These are phyloP conservation scores for Paxillus involutus DNA, from an alignment of 768 basidiomycete species.

Conservation along the genomic window DNA sequence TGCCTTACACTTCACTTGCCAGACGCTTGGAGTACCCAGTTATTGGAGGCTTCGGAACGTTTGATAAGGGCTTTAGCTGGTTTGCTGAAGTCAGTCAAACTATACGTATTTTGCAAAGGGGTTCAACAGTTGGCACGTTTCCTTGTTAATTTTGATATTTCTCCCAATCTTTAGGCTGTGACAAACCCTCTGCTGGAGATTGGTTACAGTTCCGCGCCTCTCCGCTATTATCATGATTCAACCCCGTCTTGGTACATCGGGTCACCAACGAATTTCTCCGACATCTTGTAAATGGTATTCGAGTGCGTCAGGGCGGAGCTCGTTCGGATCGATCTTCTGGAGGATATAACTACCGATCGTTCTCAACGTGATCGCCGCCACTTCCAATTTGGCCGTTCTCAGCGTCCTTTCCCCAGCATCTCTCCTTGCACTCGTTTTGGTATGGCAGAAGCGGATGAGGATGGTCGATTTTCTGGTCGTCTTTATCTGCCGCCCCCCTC, in stretches of 20 bases:
- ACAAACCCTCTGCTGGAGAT: no score
- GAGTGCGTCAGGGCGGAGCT: background rate
- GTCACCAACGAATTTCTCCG: background rate
- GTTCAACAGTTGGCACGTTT: slow-evolving; percentile 46
- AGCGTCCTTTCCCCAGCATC: background rate
- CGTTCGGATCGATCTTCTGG: background rate
- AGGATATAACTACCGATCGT: background rate
- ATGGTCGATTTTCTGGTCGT: background rate
- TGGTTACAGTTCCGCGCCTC: no score
- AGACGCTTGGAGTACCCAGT: slow-evolving; percentile 51
- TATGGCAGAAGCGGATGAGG: background rate
- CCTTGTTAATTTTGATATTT: slow-evolving; percentile 38
- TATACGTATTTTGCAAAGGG: slow-evolving; percentile 56
- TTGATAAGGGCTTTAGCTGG: slow-evolving; percentile 71
- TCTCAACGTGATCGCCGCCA: background rate
- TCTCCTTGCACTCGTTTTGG: background rate
- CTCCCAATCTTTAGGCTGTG: background rate
- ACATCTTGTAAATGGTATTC: background rate
- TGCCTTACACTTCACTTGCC: slow-evolving; percentile 55
- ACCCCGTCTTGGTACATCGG: no score
- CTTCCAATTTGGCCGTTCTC: no score
- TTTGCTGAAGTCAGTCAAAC: slow-evolving; percentile 66
- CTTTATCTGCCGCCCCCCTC: background rate
- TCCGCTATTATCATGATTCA: no score
- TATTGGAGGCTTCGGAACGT: slow-evolving; percentile 34